These are phyloP conservation scores for Trichophyton benhamiae DNA, from an alignment of 2,329 filamentous ascomycete species.

Conservation along the genomic window DNA sequence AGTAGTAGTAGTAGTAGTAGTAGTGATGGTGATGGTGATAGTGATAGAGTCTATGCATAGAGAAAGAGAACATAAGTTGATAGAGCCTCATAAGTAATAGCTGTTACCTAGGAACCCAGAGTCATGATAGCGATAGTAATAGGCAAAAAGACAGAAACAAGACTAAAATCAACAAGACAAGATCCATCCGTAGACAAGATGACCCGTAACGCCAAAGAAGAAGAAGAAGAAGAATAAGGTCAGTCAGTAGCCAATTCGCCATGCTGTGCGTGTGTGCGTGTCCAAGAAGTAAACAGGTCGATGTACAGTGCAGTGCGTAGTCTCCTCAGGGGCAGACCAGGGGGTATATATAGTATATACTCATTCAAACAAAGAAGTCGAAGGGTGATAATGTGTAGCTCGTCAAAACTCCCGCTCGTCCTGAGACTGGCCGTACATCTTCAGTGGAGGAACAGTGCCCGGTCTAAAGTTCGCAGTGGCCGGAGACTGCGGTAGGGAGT, in stretches of 20 bases:
- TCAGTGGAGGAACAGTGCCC: background rate
- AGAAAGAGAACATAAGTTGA: too few relatives aligned
- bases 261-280: background rate
- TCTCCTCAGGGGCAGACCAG: too few relatives aligned
- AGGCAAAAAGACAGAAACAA: background rate
- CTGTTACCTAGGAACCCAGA: too few relatives aligned
- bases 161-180: too few relatives aligned
- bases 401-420: constrained; percentile 5
- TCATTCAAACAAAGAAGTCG: background rate
- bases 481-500: background rate
- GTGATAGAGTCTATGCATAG: too few relatives aligned
- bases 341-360: background rate
- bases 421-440: constrained; percentile 2
- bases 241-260: background rate
- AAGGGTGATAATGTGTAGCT: background rate
- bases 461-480: background rate
- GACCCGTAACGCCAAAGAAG: background rate
- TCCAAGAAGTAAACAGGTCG: background rate
- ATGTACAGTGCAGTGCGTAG: background rate
- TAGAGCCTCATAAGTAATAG: too few relatives aligned
- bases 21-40: too few relatives aligned
- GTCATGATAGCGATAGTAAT: too few relatives aligned
- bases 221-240: background rate
- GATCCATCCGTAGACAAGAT: background rate
- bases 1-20: too few relatives aligned